Conservation (phyloP, 352 stramenopile species). For the Phytophthora hybrid region DNA sequence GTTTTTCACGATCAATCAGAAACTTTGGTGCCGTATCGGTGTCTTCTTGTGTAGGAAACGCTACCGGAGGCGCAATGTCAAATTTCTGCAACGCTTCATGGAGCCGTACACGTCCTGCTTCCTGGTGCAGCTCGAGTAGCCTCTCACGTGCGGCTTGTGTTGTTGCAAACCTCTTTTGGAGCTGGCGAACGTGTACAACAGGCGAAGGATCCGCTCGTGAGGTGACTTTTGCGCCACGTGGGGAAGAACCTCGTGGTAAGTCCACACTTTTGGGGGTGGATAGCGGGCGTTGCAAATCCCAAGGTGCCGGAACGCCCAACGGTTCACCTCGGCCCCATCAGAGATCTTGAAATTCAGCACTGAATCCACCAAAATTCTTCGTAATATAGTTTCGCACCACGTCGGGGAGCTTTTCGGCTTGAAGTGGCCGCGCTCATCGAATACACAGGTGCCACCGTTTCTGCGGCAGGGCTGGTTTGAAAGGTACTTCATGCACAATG, state of each 20-base stretch:
- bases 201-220: background rate
- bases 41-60: background rate
- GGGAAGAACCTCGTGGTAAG: background rate
- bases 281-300: background rate
- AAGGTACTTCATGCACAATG: background rate
- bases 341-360: background rate
- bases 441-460: background rate
- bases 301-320: background rate
- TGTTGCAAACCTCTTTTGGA: background rate
- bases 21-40: background rate
- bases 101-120: background rate
- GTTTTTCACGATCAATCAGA: conserved; percentile 1
- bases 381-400: background rate
- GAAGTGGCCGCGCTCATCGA: background rate
- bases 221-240: background rate
- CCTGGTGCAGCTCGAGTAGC: background rate
- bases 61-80: background rate
- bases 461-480: background rate
- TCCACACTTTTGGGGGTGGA: background rate
- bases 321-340: background rate
- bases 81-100: background rate
- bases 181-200: background rate
- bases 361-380: background rate
- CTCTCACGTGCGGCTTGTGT: background rate
- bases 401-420: background rate